A percentile compares a stretch with the other conserved stretches of the same genome.
These are phyloP conservation scores for Pholiota molesta DNA, from an alignment of 768 basidiomycete species.

Conservation along the genomic window DNA sequence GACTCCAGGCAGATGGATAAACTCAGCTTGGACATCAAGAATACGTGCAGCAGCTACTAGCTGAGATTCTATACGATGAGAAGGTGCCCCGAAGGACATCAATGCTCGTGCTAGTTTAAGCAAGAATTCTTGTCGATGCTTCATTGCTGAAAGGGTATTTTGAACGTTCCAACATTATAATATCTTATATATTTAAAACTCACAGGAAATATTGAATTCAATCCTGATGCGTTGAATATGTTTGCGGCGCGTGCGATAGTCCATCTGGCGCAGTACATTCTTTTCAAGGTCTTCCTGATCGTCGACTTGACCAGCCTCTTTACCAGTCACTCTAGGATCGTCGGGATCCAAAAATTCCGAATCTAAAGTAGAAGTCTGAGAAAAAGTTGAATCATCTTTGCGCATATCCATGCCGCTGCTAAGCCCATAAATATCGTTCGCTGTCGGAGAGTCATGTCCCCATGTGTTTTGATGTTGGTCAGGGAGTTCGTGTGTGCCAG, in stretches of 20 bases:
- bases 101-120: constrained; percentile 84
- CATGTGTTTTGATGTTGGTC: constrained; percentile 8
- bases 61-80: constrained; percentile 93
- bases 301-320: constrained; percentile 49
- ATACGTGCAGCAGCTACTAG: constrained; percentile 86
- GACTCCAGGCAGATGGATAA: constrained; percentile 81
- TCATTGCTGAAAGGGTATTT: constrained; percentile 54
- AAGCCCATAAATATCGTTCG: background rate
- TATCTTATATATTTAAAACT: constrained; percentile 15
- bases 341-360: constrained; percentile 69
- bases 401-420: constrained; percentile 22
- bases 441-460: background rate
- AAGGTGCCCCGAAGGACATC: constrained; percentile 92
- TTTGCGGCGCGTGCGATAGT: constrained; percentile 68
- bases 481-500: constrained; percentile 25
- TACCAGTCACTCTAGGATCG: constrained; percentile 70
- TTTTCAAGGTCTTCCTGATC: constrained; percentile 67
- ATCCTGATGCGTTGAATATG: constrained; percentile 66
- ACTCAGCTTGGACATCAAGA: constrained; percentile 90
- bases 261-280: constrained; percentile 63
- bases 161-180: constrained; percentile 1
- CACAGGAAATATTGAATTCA: constrained; percentile 77
- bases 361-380: constrained; percentile 35
- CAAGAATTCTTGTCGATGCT: constrained; percentile 83
- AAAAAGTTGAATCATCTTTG: constrained; percentile 48